Evolutionary conservation across 768 basidiomycete genomes (phyloP), one percentile per base, ranked within the genome.

Genomic region (Leccinum arenicola): DNA sequence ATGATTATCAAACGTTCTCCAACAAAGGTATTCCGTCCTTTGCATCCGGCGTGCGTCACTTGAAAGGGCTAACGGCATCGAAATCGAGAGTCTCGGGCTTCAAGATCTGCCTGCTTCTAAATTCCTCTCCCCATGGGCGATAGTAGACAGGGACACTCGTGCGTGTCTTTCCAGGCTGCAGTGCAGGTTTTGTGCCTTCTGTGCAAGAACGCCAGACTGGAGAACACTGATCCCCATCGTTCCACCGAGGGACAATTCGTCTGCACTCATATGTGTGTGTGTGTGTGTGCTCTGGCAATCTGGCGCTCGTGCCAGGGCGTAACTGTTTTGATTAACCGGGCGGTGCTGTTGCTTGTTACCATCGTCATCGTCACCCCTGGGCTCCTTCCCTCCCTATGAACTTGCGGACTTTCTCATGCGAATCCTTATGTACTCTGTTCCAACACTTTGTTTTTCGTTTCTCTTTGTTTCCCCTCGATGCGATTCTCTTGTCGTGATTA

Each of bases 371-470:
- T 33, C 31, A 21, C 47, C 56, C 50, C 56, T 35, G 47, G 45
- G 50, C 51, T 57, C 23, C 47, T 0, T 43, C 40, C 48, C 54
- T 50, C 55, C 58, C 53, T 63, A 56, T 45, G 58, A 64, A 56
- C 50, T 63, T 58, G 63, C 53, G 70, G 68, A 72, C 71, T 71
- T 61, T 70, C 62, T 63, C 62, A 52, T 70, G 60, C 61, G 38
- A 66, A 58, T 64, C 27, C 54, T 57, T 69, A 73, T 66, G 69
- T 71, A 68, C 62, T 40, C 40, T 50, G 54, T 69, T 61, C 10
- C 51, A 50, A 52, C 45, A 12, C 49, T 43, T 43, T 40, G 38
- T 40, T 40, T 40, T 40, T n/a, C 38, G 38, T 43, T 19, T 10
- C n/a, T 19, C 40, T 40, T 3, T n/a, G 40, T 43, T 57, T 55